Evolutionary conservation across 2,329 filamentous ascomycete genomes (phyloP), one percentile per base, ranked within the genome.

Genomic region (Alternaria triticimaculans): DNA sequence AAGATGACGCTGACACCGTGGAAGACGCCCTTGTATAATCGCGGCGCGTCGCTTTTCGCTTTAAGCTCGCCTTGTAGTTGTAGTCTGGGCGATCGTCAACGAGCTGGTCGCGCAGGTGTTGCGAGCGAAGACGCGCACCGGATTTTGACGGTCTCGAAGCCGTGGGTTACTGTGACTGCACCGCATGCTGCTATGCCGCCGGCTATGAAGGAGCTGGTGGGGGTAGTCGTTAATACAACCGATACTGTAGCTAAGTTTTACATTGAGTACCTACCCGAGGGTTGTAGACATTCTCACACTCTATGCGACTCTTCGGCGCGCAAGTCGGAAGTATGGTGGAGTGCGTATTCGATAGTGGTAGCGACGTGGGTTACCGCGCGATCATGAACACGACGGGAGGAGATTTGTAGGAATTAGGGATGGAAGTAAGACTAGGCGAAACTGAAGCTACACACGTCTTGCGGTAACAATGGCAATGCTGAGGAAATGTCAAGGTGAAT

Each of bases 141-240:
- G 79, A 98, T 98, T 88, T 99, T 99, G 80, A 99, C 94, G 12
- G 95, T 98, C 83, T 99, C 96, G 84, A 98, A 98, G 61, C 94
- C 94, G 82, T 99, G 96, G 55, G 96, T 98, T 70, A 96, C 94
- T 44, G 95, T 98, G 62, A 99, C 96, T 69, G 96, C 96, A 78
- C 96, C 96, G 83, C 95, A 98, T 70, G 96, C 96, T 78, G 96
- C 96, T 78, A 99, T 92, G 79, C 96, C 96, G 79, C 96, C 96
- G 61, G 96, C 95, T 76, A 98, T 89, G 85, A 99, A 99, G 66
- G 94, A 93, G 71, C 94, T 88, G 56, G 7, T 20, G 11, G 21
- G 10, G 4, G n/a, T 7, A 26, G 41, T 25, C 50, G 60, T 67
- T 37, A 66, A 55, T 45, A 46, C 37, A 50, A 20, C 18, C 3